phyloP scores from a whole-genome alignment of 768 basidiomycete genomes.

The Rickenella mellea region DNA sequence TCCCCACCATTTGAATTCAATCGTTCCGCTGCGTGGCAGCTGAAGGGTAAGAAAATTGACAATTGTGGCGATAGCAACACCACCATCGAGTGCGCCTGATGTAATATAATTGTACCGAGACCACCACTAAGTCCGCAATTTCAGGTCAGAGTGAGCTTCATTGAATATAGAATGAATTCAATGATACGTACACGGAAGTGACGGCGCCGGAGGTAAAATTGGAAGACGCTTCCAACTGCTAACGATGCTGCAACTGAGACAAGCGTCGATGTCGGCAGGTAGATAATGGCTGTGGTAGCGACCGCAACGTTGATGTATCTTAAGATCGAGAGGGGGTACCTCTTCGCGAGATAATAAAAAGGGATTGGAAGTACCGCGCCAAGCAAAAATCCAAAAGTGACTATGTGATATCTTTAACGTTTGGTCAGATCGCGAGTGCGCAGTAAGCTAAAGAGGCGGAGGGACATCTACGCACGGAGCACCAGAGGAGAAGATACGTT shows the following conservation, averaged over 20 bases:
- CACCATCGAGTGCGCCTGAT: constrained; percentile 59
- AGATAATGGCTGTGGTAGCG: constrained; percentile 61
- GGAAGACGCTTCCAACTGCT: constrained; percentile 79
- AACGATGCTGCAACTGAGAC: constrained; percentile 85
- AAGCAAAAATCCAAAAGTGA: constrained; percentile 68
- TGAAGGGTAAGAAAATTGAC: constrained; percentile 57
- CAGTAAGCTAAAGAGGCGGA: constrained; percentile 8
- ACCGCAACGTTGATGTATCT: constrained; percentile 86
- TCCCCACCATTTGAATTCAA: constrained; percentile 69
- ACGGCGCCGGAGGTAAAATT: constrained; percentile 66
- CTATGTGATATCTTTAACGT: constrained; percentile 21
- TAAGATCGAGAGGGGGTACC: constrained; percentile 74
- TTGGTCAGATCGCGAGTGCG: constrained; percentile 8
- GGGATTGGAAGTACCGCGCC: constrained; percentile 73
- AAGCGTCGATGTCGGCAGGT: constrained; percentile 77
- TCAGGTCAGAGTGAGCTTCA: neutral
- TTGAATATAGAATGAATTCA: neutral
- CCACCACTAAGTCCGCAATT: constrained; percentile 43
- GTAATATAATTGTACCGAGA: constrained; percentile 89
- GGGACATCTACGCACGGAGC: constrained; percentile 41
- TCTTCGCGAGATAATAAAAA: constrained; percentile 73
- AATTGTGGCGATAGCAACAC: constrained; percentile 47
- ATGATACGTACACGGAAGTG: constrained; percentile 27
- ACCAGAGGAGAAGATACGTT: constrained; percentile 57
- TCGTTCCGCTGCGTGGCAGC: constrained; percentile 44